Conservation (phyloP, 2,329 filamentous ascomycete species). For the Calonectria pseudoreteaudii region DNA sequence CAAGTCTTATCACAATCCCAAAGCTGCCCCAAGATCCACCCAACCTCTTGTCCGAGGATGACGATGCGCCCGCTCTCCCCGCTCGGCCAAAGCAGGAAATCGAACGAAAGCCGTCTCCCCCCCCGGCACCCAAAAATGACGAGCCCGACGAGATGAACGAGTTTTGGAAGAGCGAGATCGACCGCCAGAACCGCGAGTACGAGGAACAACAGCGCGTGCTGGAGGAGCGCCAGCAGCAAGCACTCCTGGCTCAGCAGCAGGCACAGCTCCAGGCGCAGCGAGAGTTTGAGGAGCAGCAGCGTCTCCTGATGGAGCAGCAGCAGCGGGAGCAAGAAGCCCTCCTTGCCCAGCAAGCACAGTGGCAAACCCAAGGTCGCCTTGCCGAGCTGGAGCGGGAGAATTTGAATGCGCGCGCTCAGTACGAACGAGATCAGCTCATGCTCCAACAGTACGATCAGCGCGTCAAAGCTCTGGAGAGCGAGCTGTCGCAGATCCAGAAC, state of each 20-base stretch:
- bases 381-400: conserved; percentile 97
- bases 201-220: conserved; percentile 92
- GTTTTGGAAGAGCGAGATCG: conserved; percentile 96
- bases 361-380: conserved; percentile 95
- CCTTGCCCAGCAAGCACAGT: conserved; percentile 86
- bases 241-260: conserved; percentile 84
- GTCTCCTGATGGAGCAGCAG: conserved; percentile 88
- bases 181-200: conserved; percentile 92
- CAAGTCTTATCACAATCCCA: conserved; percentile 94
- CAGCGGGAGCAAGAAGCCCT: conserved; percentile 91
- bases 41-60: conserved; percentile 87
- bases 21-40: conserved; percentile 96
- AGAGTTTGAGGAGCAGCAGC: conserved; percentile 97
- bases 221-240: conserved; percentile 86
- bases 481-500: conserved; percentile 83
- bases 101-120: conserved; percentile 75
- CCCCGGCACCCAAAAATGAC: conserved; percentile 74
- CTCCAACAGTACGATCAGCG: conserved; percentile 95
- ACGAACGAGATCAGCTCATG: conserved; percentile 97
- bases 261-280: conserved; percentile 86
- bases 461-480: conserved; percentile 91
- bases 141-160: conserved; percentile 97
- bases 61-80: conserved; percentile 84
- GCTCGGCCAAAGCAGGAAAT: conserved; percentile 82
- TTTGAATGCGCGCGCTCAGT: conserved; percentile 91